phyloP scores from a whole-genome alignment of 164 flowering plant species.

The Vitis rotundifolia region DNA sequence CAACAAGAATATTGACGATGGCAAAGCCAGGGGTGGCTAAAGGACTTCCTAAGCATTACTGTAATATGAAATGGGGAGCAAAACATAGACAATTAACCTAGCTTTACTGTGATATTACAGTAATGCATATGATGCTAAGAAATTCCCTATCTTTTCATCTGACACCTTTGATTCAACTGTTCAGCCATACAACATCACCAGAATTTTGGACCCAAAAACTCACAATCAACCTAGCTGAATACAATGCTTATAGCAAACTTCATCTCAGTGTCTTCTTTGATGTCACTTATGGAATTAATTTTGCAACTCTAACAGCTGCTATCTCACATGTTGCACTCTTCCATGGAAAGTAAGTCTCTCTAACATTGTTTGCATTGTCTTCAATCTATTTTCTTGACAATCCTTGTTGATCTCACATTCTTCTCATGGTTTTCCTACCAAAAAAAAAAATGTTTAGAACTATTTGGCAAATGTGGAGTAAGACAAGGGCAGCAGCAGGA shows the following conservation, averaged over 20 bases:
- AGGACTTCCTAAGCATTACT: conserved; percentile 62
- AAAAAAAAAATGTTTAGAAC: conserved; percentile 17
- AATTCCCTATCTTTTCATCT: conserved; percentile 50
- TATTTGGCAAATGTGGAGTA: conserved; percentile 45
- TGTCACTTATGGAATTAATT: conserved; percentile 54
- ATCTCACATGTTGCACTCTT: conserved; percentile 65
- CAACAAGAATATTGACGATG: conserved; percentile 45
- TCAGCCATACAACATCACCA: conserved; percentile 27
- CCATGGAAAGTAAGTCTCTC: conserved; percentile 51
- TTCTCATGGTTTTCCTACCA: too few relatives aligned
- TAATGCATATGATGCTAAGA: conserved; percentile 49
- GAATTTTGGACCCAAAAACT: conserved; percentile 35
- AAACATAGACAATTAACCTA: too few relatives aligned
- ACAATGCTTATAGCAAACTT: conserved; percentile 51
- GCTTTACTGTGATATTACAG: too few relatives aligned
- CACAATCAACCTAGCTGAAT: conserved; percentile 24
- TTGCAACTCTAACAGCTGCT: conserved; percentile 49
- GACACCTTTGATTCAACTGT: conserved; percentile 36
- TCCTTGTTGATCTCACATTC: too few relatives aligned
- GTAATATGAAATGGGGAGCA: too few relatives aligned
- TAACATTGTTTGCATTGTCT: not conserved
- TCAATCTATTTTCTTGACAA: not conserved
- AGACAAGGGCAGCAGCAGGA: conserved; percentile 21
- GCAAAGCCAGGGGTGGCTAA: conserved; percentile 57
- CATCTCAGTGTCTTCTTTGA: conserved; percentile 53